Evolutionary conservation across 169 alveolate genomes (phyloP).

Genomic region (Cryptosporidium viatorum): DNA sequence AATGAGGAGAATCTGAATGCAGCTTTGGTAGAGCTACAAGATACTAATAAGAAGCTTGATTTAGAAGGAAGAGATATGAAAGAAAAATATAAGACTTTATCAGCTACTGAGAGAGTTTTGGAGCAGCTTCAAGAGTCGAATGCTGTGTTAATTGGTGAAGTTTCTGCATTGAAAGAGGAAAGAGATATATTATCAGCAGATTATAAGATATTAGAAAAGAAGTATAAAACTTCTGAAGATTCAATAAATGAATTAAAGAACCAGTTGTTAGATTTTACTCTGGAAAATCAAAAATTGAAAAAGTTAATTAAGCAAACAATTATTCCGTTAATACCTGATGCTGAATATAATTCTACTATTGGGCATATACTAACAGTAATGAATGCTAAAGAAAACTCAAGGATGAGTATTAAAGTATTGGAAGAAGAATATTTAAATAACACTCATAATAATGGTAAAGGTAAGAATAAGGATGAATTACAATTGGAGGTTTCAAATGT

Average conservation of each 20-base stretch:
- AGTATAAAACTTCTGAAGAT: conserved; percentile 27
- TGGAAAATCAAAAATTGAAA: conserved; percentile 63
- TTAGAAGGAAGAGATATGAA: conserved; percentile 18
- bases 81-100: conserved; percentile 35
- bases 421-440: conserved; percentile 55
- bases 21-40: conserved; percentile 39
- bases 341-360: conserved; percentile 60
- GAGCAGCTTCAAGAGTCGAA: conserved; percentile 36
- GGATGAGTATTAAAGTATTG: conserved; percentile 36
- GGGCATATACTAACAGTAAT: conserved; percentile 46
- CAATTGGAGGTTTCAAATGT: conserved; percentile 1
- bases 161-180: conserved; percentile 29
- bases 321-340: conserved; percentile 44
- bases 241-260: conserved; percentile 34
- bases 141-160: conserved; percentile 11
- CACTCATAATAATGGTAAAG: not conserved
- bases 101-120: conserved; percentile 46
- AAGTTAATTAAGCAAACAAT: conserved; percentile 67
- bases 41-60: conserved; percentile 8
- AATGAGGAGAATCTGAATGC: conserved; percentile 60
- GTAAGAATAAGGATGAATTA: not conserved
- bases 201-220: conserved; percentile 25
- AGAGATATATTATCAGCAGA: conserved; percentile 53
- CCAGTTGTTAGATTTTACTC: conserved; percentile 62
- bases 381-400: conserved; percentile 69